Conservation (phyloP, 805 yeast genomes). For the Candida succiphila region DNA sequence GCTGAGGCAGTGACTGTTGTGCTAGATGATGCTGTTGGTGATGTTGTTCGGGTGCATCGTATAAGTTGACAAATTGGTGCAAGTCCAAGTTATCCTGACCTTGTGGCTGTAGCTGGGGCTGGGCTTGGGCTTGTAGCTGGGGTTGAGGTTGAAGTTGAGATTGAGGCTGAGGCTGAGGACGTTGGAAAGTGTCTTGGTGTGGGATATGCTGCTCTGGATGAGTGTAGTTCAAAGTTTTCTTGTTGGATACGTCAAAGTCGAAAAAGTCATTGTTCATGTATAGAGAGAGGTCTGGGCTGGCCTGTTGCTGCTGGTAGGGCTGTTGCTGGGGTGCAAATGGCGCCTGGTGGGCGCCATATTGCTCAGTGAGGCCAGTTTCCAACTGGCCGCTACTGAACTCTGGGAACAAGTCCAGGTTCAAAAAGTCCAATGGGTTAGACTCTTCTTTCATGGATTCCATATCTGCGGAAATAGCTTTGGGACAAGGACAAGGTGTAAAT, state of each 20-base stretch:
- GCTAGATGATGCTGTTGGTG: no score
- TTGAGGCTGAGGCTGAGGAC: not conserved
- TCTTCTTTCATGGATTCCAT: no score
- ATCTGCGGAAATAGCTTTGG: no score
- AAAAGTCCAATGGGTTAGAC: not conserved
- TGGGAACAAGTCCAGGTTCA: not conserved
- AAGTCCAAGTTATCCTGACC: no score
- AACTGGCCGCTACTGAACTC: not conserved
- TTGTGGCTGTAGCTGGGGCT: not conserved
- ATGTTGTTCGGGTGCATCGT: no score
- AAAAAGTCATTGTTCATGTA: constrained; percentile 1
- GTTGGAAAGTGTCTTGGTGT: not conserved
- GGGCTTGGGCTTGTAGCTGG: not conserved
- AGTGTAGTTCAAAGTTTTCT: not conserved
- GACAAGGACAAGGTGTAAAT: no score
- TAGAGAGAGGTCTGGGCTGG: not conserved
- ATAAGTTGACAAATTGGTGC: no score
- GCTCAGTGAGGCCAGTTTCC: no score
- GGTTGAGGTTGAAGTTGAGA: not conserved
- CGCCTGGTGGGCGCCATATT: no score
- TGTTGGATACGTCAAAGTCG: not conserved
- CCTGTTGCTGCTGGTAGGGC: constrained; percentile 5
- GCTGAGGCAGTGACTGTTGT: no score
- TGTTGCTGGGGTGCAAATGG: not conserved
- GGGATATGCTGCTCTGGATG: not conserved